A percentile compares a stretch with the other conserved stretches of the same genome.
Conservation (phyloP, 208 protist species). For the Leishmania braziliensis region DNA sequence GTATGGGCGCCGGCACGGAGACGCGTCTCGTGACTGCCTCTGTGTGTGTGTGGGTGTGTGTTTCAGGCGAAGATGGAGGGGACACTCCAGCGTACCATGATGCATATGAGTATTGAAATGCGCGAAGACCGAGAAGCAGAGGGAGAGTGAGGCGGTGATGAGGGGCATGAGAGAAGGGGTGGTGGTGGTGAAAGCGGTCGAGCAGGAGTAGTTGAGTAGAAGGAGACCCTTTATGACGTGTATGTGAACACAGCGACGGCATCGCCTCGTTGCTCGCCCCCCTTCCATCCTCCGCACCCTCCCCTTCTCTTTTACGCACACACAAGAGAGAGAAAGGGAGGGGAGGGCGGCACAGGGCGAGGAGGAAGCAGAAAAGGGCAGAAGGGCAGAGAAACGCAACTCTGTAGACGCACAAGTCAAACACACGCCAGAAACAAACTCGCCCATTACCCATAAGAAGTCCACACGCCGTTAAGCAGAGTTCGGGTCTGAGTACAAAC, state of each 20-base stretch:
- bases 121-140: neutral
- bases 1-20: neutral
- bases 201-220: neutral
- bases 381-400: neutral
- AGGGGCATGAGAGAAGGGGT: neutral
- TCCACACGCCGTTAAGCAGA: neutral
- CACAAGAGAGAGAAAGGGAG: too few species aligned
- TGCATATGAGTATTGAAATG: neutral
- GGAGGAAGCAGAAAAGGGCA: neutral
- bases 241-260: neutral
- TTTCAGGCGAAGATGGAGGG: neutral
- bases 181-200: neutral
- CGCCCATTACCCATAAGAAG: neutral
- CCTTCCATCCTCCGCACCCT: neutral
- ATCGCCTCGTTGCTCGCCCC: neutral
- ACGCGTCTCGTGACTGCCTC: neutral
- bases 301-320: neutral
- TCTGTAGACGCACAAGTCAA: neutral
- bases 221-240: neutral
- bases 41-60: neutral
- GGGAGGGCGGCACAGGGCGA: neutral
- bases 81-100: neutral
- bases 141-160: neutral
- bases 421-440: slow-evolving; percentile 1
- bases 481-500: slow-evolving; percentile 60